phyloP scores from a whole-genome alignment of 371 early-diverging fungal species.

The Mucor piriformis region DNA sequence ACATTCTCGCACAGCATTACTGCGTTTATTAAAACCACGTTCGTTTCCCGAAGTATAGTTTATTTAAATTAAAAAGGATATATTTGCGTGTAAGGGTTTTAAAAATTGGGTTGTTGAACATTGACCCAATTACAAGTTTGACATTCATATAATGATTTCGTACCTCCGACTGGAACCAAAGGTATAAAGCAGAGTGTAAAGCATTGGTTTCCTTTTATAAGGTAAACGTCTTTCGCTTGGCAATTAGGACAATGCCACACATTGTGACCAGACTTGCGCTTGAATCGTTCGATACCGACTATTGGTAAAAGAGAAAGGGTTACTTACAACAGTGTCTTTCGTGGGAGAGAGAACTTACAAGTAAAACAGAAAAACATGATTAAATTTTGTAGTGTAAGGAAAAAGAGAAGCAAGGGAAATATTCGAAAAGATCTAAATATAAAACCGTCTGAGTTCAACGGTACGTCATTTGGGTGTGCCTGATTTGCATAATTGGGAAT shows the following conservation, averaged over 20 bases:
- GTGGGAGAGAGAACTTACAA: slow-evolving; percentile 23
- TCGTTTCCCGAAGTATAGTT: too few species aligned
- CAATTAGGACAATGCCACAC: slow-evolving; percentile 54
- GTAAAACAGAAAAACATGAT: slow-evolving; percentile 45
- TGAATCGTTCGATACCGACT: slow-evolving; percentile 53
- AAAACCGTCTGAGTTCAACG: too few species aligned
- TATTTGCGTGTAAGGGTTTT: not conserved
- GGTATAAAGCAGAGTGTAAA: slow-evolving; percentile 58
- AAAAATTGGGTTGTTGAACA: slow-evolving; percentile 39
- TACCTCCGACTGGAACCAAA: slow-evolving; percentile 45
- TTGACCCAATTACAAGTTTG: slow-evolving; percentile 51
- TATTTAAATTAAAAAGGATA: too few species aligned
- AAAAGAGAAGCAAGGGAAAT: slow-evolving; percentile 3
- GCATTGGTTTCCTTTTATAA: slow-evolving; percentile 44
- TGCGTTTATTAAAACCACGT: too few species aligned
- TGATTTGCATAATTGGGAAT: slow-evolving; percentile 16
- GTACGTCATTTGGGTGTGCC: too few species aligned
- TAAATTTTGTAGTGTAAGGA: not conserved
- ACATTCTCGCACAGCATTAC: too few species aligned
- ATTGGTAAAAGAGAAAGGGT: not conserved
- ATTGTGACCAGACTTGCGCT: slow-evolving; percentile 35
- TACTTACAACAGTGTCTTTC: not conserved
- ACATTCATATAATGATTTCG: slow-evolving; percentile 47
- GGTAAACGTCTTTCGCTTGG: slow-evolving; percentile 45
- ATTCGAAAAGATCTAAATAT: slow-evolving; percentile 1